These are phyloP conservation scores for Cryptosporidium parvum DNA, from an alignment of 169 alveolate species.

Conservation along the genomic window DNA sequence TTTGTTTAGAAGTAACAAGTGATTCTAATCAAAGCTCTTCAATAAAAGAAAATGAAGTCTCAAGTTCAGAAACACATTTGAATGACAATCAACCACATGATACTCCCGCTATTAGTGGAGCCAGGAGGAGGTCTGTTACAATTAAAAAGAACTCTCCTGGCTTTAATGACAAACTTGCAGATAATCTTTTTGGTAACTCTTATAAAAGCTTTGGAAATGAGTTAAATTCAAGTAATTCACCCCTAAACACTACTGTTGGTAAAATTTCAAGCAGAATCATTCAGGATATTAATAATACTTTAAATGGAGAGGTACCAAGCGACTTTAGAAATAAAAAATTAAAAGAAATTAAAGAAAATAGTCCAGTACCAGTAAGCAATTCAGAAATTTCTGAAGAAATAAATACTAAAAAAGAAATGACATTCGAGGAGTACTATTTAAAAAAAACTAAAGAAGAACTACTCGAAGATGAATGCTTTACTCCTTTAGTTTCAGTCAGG, in stretches of 20 bases:
- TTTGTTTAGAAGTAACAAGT: no score
- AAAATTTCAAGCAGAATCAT: neutral
- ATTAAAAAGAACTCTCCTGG: slow-evolving; percentile 6
- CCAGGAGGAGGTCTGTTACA: neutral
- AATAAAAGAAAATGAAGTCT: neutral
- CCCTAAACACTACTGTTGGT: neutral
- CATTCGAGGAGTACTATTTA: slow-evolving; percentile 21
- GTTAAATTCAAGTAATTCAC: neutral
- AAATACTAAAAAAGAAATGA: neutral
- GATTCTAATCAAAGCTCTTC: neutral
- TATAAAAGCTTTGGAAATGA: neutral
- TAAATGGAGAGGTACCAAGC: slow-evolving; percentile 6
- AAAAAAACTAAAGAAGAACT: neutral
- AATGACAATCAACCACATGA: neutral
- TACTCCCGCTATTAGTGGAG: neutral
- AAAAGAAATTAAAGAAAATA: neutral
- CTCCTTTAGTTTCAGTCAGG: slow-evolving; percentile 6
- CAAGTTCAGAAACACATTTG: neutral
- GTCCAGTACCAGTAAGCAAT: neutral
- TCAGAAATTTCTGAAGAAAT: neutral
- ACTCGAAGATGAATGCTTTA: neutral
- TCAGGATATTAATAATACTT: neutral
- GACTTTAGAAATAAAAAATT: neutral
- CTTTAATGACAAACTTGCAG: neutral
- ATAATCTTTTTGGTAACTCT: slow-evolving; percentile 21